phyloP scores from a whole-genome alignment of 179 eudicot species.

The Spinacia oleracea region DNA sequence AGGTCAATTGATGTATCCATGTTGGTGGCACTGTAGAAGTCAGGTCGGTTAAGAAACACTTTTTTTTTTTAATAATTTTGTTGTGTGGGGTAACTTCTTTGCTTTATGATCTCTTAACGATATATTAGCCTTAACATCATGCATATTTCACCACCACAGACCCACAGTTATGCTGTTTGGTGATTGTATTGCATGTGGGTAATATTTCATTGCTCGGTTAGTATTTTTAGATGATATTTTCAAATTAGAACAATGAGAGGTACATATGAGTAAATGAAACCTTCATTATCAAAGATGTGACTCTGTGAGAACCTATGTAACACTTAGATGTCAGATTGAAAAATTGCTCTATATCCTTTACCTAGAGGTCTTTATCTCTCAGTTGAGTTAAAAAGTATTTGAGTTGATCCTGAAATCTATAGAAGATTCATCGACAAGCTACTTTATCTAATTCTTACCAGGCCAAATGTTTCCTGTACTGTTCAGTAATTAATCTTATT shows the following conservation, averaged over 20 bases:
- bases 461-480: not conserved
- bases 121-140: not conserved
- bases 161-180: not conserved
- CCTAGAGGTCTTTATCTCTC: not conserved
- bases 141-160: not conserved
- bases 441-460: not conserved
- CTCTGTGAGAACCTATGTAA: not conserved
- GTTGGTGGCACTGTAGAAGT: not conserved
- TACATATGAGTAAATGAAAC: not conserved
- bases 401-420: no score
- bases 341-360: not conserved
- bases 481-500: not conserved
- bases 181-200: not conserved
- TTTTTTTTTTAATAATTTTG: not conserved
- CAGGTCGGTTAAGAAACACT: not conserved
- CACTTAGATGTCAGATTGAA: not conserved
- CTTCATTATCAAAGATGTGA: not conserved
- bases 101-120: not conserved
- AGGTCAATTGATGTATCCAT: not conserved
- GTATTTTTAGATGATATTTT: not conserved
- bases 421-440: not conserved
- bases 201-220: not conserved
- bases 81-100: not conserved
- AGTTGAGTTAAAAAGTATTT: not conserved
- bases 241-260: not conserved